phyloP scores from a whole-genome alignment of 305 asterid species.

The Fraxinus greggii region DNA sequence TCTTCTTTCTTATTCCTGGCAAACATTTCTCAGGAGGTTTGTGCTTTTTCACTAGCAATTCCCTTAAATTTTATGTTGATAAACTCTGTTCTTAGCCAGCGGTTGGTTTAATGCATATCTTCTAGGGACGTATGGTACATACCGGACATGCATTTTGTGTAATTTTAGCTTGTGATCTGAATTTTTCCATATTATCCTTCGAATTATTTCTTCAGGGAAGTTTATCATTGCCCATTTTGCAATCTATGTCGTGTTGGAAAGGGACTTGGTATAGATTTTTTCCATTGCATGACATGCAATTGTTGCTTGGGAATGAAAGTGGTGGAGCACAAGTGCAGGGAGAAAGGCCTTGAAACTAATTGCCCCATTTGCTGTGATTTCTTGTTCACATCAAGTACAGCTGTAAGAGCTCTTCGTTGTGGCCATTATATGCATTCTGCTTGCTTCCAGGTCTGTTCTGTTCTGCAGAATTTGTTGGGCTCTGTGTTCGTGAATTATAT shows the following conservation, averaged over 20 bases:
- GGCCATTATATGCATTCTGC: constrained; percentile 99
- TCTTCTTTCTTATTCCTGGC: not conserved
- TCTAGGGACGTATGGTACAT: not conserved
- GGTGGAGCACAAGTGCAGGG: constrained; percentile 88
- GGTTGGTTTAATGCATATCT: not conserved
- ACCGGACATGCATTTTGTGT: not conserved
- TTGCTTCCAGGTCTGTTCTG: constrained; percentile 81
- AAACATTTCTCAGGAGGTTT: not conserved
- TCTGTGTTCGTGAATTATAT: not conserved
- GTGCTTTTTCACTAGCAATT: not conserved
- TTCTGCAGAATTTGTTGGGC: constrained; percentile 1
- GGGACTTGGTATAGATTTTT: constrained; percentile 90
- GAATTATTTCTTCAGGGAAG: constrained; percentile 53
- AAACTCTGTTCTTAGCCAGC: not conserved
- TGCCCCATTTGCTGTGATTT: constrained; percentile 97
- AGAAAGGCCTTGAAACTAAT: constrained; percentile 94
- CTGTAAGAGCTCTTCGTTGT: constrained; percentile 94
- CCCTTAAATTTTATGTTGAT: not conserved
- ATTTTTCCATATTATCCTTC: constrained; percentile 14
- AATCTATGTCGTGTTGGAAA: constrained; percentile 91
- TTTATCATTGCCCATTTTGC: constrained; percentile 97
- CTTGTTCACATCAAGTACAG: constrained; percentile 85
- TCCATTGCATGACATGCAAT: constrained; percentile 98
- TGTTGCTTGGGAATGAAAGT: constrained; percentile 77
- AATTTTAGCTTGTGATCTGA: not conserved